Evolutionary conservation across 108 stramenopile species (phyloP).

Genomic region (Asterionellopsis glacialis): DNA sequence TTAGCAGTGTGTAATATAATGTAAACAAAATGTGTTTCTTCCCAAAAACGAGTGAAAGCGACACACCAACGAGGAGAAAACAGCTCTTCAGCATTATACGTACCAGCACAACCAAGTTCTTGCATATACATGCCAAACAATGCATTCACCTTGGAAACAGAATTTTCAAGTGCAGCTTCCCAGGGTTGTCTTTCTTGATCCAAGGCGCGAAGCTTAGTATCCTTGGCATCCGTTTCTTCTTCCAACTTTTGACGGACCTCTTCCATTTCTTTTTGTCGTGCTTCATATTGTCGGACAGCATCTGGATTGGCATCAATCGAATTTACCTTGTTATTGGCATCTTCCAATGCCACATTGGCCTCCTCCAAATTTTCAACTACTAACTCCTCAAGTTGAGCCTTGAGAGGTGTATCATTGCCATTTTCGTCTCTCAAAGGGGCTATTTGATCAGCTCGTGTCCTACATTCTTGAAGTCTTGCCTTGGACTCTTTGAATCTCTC

Average conservation of each 20-base stretch:
- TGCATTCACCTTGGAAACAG: slow-evolving; percentile 40
- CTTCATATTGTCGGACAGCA: slow-evolving; percentile 60
- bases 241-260: slow-evolving; percentile 46
- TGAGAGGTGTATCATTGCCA: slow-evolving; percentile 30
- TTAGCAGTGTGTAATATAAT: no score
- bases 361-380: slow-evolving; percentile 26
- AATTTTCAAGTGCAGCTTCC: slow-evolving; percentile 42
- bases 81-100: background rate
- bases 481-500: background rate
- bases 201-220: slow-evolving; percentile 41
- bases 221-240: slow-evolving; percentile 29
- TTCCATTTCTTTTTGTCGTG: slow-evolving; percentile 52
- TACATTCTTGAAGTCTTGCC: background rate
- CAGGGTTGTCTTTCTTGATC: slow-evolving; percentile 41
- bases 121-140: slow-evolving; percentile 77
- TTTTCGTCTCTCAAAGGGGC: slow-evolving; percentile 44
- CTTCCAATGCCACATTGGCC: slow-evolving; percentile 57
- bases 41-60: no score
- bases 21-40: background rate
- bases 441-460: slow-evolving; percentile 3
- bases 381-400: slow-evolving; percentile 18
- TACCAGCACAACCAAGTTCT: slow-evolving; percentile 77
- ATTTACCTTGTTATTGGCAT: slow-evolving; percentile 47
- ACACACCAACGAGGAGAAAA: no score
- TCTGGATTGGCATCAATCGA: slow-evolving; percentile 56